These are phyloP conservation scores for Blastomyces silverae DNA, from an alignment of 2,329 filamentous ascomycete species.

Conservation along the genomic window DNA sequence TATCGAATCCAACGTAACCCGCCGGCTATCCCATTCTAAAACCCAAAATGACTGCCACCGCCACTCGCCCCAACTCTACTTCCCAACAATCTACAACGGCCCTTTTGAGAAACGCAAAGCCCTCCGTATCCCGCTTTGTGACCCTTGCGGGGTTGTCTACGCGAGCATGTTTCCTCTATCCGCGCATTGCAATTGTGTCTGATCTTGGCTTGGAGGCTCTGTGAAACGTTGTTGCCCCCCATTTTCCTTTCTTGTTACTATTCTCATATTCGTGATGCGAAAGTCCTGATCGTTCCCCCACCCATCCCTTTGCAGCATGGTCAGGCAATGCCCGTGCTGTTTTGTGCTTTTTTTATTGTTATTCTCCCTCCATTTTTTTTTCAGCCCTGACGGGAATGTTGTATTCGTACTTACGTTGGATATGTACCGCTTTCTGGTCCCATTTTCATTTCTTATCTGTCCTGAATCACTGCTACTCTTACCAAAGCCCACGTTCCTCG, in stretches of 20 bases:
- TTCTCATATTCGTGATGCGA: neutral
- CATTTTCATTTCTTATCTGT: neutral
- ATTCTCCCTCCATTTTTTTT: neutral
- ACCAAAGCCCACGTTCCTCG: neutral
- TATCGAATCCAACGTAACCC: neutral
- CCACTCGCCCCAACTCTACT: neutral
- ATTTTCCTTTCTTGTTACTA: neutral
- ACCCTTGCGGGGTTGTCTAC: neutral
- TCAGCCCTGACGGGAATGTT: neutral
- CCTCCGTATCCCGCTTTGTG: neutral
- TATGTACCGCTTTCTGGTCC: neutral
- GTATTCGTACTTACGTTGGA: slow-evolving; percentile 6
- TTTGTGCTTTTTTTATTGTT: neutral
- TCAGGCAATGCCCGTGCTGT: neutral
- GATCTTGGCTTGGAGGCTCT: slow-evolving; percentile 5
- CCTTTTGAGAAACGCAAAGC: neutral
- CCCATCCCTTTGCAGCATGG: neutral
- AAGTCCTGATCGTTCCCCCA: neutral
- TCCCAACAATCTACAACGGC: neutral
- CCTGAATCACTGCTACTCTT: neutral
- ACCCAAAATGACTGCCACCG: neutral
- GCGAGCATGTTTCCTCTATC: neutral
- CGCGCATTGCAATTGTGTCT: neutral
- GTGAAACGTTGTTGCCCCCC: neutral
- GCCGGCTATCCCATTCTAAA: neutral